Evolutionary conservation across 225 moss, liverwort and hornwort species (phyloP), one percentile per base, ranked within the genome.

Genomic region (Pseudisothecium myosuroides): DNA sequence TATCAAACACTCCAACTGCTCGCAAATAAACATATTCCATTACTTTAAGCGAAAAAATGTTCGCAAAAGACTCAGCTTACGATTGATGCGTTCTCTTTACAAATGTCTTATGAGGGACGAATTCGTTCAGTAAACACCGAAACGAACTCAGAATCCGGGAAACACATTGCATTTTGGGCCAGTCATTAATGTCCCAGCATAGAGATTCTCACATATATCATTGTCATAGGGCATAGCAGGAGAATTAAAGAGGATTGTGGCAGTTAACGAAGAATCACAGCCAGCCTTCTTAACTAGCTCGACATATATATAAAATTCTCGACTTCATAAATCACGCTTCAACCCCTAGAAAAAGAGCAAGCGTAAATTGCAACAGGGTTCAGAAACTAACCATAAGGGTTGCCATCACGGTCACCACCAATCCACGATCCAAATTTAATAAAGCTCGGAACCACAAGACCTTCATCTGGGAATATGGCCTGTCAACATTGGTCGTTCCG

Each of bases 371-470:
- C 28, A 59, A 81, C 26, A 88, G 39, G 56, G 34, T 73, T 83
- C 81, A 75, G 49, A 79, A 85, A 92, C 95, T 84, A 91, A 98
- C 97, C 98, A 80, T 74, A 98, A 55, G 98, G 98, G 92, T 98
- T 98, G 65, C 98, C 98, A 92, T 98, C 98, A 92, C 97, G 96
- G 78, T 98, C 98, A 91, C 97, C 98, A 91, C 98, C 98, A 90
- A 98, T 98, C 98, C 97, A 98, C 58, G 98, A 97, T 81, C 98
- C 98, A 94, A 97, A 98, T 90, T 95, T 95, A 79, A 98, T 95
- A 68, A 94, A 93, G 86, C 98, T 98, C 52, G 97, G 98, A 90
- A 98, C 87, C 88, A 91, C 77, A 63, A 98, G 80, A 84, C 94
- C 95, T 88, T 93, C 89, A 88, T 89, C 84, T 59, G 94, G 91